Evolutionary conservation across 441 rosid genomes (phyloP), one percentile per base, ranked within the genome.

Genomic region (Adansonia rubrostipa): DNA sequence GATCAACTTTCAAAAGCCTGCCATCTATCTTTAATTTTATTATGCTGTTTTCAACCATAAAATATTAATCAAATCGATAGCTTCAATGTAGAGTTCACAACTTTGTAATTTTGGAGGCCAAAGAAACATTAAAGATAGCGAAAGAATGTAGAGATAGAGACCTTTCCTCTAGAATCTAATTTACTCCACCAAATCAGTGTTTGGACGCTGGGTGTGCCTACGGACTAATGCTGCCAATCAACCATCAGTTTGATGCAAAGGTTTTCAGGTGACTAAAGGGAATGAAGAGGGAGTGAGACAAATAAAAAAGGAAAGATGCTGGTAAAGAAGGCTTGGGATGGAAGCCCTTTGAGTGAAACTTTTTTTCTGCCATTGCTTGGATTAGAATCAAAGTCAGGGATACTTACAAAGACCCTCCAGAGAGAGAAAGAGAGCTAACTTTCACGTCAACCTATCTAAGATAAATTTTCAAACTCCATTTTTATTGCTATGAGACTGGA

Each of bases 381-480:
- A 90, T 95, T 93, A 80, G 88, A 95, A 91, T 87, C 91, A 72
- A 93, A 93, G 99, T 87, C 75, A 19, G 63, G 79, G 78, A 71
- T 63, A 77, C 73, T 63, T 60, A 60, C 64, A 60, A 14, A 22
- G 64, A 60, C 64, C 36, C 36, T 64, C 36, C 5, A 56, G 78
- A 57, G 81, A 58, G 63, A 61, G 74, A 74, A 66, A 81, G 83
- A 83, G 86, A 84, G 83, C 86, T 81, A 77, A 87, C 94, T 89
- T 94, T 85, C 87, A 88, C 90, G 89, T 86, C 94, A 91, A 91
- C 73, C 89, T 81, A 84, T 78, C 77, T 51, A 74, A 40, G 78
- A 71, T 80, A 75, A 76, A 81, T 66, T 64, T 84, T 82, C 83
- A 72, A 80, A 77, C 75, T 71, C 63, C 42, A 51, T 53, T 76